Base-by-base conservation (phyloP, 2,329 filamentous ascomycete genomes). In the Pestalotiopsis sp. region DNA sequence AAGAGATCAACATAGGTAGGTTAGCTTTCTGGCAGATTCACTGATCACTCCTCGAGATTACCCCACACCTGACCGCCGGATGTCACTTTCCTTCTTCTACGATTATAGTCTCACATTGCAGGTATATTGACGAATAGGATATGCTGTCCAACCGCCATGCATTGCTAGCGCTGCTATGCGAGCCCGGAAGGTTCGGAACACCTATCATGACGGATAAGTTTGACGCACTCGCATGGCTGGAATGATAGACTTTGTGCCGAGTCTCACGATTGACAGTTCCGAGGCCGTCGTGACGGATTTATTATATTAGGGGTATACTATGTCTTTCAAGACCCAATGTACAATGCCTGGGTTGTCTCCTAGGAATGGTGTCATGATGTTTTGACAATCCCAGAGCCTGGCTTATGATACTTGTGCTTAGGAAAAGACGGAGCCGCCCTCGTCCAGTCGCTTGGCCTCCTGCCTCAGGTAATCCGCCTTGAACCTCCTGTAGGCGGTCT, bases 401-500 rank as follows among this genome's bases (percentile, higher is more conserved):
- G 9, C 59, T n/a, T 20, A 9, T 31, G 31, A 17, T 36, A 39
- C 20, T 25, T 6, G n/a, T 38, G n/a, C 27, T 31, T 52, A 25
- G n/a, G n/a, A 67, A 79, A 52, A 81, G 80, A 72, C 79, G 76
- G 59, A 62, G 11, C 62, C 66, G 7, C 67, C 69, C 78, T 69
- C 79, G 39, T 92, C 89, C 69, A 92, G 72, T 31, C 79, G 74
- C 72, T 87, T 81, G 11, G 90, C 86, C 79, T 92, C 84, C 70
- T 83, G 84, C 73, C 87, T 85, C 74, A 92, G 76, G n/a, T 87
- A 84, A 79, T 92, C 90, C 0, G 87, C 88, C 69, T 85, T 85
- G 76, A 91, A 92, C 68, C 82, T 84, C 72, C 86, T 83, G 70
- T 91, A 92, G 0, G 90, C 91, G 65, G 79, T 84, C 78, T 92